A percentile compares a stretch with the other conserved stretches of the same genome.
phyloP scores from a whole-genome alignment of 345 rosid genomes.

The Corchorus capsularis region DNA sequence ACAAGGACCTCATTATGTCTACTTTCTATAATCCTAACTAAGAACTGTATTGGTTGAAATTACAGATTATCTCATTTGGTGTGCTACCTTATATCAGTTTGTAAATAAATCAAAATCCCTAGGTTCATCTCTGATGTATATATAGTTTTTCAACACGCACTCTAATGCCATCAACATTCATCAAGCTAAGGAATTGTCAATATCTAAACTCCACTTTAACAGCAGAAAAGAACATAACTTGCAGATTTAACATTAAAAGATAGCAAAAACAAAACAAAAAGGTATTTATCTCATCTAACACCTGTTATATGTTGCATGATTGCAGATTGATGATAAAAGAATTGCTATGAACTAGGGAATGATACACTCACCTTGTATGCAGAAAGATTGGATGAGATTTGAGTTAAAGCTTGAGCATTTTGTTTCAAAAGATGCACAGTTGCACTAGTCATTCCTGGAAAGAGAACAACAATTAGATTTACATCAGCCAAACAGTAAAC shows the following conservation, averaged over 20 bases:
- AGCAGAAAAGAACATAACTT: background rate
- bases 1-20: background rate
- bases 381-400: conserved; percentile 76
- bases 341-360: conserved; percentile 2
- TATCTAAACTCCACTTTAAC: background rate
- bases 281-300: conserved; percentile 1
- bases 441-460: conserved; percentile 65
- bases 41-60: background rate
- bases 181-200: background rate
- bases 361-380: conserved; percentile 56
- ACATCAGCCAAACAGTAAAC: background rate
- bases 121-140: background rate
- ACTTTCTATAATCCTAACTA: background rate
- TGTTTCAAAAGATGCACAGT: conserved; percentile 71
- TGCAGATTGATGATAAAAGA: conserved; percentile 6
- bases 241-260: background rate
- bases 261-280: background rate
- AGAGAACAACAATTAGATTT: conserved; percentile 23
- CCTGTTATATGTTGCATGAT: background rate
- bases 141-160: background rate
- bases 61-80: background rate
- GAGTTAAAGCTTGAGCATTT: conserved; percentile 65
- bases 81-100: background rate
- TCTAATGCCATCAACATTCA: conserved; percentile 7
- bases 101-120: background rate